Evolutionary conservation across 257 asterid genomes (phyloP), one percentile per base, ranked within the genome.

Genomic region (Jacaranda mimosifolia): DNA sequence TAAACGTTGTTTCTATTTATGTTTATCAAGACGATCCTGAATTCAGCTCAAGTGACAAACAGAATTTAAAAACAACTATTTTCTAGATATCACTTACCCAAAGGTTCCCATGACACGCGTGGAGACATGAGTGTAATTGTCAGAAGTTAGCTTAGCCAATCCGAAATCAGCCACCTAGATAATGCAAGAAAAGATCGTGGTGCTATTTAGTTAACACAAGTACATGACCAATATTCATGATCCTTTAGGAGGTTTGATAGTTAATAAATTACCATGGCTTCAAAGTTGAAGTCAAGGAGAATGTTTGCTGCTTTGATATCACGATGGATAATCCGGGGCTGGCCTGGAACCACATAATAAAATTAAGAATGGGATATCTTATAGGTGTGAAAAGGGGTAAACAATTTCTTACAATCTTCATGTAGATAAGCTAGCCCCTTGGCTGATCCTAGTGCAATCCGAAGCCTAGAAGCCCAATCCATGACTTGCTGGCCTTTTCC

Each of bases 31-130:
- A 42, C 46, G 8, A 42, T 6, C 46, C 6, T 9, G 6, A 42
- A 42, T 5, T 42, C 46, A 42, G 4, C 46, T 42, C 46, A 6
- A 42, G 46, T 7, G 4, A 42, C 46, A 1, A 42, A 42, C 46
- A 42, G 6, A 56, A 56, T 3, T 48, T 21, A 32, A 51, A 14
- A 4, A 66, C 10, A 7, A 69, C 13, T 1, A 14, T 0, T 52
- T 59, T 39, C 17, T 1, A 14, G 42, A 26, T 1, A 3, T 10
- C 10, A 55, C 79, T 78, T 75, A 90, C 98, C 98, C 99, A 19
- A 95, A 93, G 60, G 99, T 95, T 78, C 99, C 99, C 99, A 93
- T 94, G 18, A 94, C 98, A 3, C 99, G 99, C 0, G 99, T 95
- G 9, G 98, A 95, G 62, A 95, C 97, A 68, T 95, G 99, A 82